phyloP scores from a whole-genome alignment of 129 eudicot genomes.

The Flaveria ramosissima region DNA sequence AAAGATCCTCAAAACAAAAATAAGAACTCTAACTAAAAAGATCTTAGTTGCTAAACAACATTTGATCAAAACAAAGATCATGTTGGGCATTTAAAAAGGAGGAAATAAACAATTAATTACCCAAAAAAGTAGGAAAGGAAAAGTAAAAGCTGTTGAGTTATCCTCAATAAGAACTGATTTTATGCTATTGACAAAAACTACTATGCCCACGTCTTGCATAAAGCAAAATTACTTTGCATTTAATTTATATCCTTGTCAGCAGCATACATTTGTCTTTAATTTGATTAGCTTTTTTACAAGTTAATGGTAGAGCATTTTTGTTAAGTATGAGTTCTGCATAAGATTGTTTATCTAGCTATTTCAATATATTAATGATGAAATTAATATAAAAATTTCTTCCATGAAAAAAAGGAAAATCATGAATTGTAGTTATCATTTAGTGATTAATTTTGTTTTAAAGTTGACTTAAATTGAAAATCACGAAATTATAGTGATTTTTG shows the following conservation, averaged over 20 bases:
- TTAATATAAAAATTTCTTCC: background rate
- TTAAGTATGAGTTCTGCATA: background rate
- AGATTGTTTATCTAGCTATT: background rate
- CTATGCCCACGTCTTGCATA: background rate
- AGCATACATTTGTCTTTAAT: background rate
- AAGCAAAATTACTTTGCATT: constrained; percentile 3
- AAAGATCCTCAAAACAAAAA: constrained; percentile 19
- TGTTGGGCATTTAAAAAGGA: background rate
- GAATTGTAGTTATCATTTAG: no score
- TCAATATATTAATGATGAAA: background rate
- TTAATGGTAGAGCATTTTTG: background rate
- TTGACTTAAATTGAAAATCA: background rate
- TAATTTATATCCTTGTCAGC: background rate
- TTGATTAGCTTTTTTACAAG: background rate
- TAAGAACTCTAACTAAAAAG: no score
- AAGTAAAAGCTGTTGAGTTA: background rate
- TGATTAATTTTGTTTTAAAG: background rate
- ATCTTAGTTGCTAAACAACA: constrained; percentile 14
- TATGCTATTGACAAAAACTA: constrained; percentile 8
- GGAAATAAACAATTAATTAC: constrained; percentile 9
- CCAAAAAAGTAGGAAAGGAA: constrained; percentile 2
- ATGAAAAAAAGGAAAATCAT: background rate
- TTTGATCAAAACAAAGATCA: constrained; percentile 19
- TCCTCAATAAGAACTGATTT: background rate
- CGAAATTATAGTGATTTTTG: no score